Percentiles rank a stretch among this genome's conserved stretches.
phyloP scores from a whole-genome alignment of 2,329 filamentous ascomycete species.

The Ophiosphaerella korrae region DNA sequence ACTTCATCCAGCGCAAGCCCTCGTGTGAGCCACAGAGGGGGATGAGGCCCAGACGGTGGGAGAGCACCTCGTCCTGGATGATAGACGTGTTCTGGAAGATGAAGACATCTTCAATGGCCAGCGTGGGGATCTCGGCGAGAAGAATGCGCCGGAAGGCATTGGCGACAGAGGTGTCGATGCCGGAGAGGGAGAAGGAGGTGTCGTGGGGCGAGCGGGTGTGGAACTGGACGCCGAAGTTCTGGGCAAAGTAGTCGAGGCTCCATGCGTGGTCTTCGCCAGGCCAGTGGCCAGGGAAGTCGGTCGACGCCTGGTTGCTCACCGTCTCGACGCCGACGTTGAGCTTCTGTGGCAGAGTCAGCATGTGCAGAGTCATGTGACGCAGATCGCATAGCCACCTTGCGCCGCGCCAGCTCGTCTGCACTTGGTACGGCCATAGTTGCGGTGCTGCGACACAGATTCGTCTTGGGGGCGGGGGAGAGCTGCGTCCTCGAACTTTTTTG shows the following conservation, averaged over 20 bases:
- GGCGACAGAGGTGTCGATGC: constrained; percentile 88
- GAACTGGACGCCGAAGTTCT: constrained; percentile 76
- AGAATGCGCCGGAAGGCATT: constrained; percentile 98
- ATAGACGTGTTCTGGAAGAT: constrained; percentile 97
- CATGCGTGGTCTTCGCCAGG: constrained; percentile 86
- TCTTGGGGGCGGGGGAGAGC: constrained; percentile 25
- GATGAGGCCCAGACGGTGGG: constrained; percentile 86
- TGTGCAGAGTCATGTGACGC: not conserved
- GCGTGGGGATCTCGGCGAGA: constrained; percentile 89
- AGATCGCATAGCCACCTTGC: constrained; percentile 59
- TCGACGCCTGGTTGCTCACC: constrained; percentile 85
- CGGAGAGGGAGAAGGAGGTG: constrained; percentile 86
- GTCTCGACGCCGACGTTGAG: constrained; percentile 89
- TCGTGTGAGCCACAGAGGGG: constrained; percentile 81
- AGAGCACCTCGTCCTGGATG: constrained; percentile 95
- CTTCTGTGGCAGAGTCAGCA: constrained; percentile 59
- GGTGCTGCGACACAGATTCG: constrained; percentile 11
- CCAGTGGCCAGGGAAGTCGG: constrained; percentile 90
- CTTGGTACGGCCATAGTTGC: constrained; percentile 51
- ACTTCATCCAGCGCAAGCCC: constrained; percentile 81
- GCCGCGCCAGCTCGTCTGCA: constrained; percentile 63
- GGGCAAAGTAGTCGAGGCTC: constrained; percentile 73
- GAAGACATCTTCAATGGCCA: constrained; percentile 93
- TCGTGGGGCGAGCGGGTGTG: constrained; percentile 81
- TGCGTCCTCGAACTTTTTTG: constrained; percentile 31